Conservation (phyloP, 1,284 basidiomycete genomes). For the Puccinia horiana region DNA sequence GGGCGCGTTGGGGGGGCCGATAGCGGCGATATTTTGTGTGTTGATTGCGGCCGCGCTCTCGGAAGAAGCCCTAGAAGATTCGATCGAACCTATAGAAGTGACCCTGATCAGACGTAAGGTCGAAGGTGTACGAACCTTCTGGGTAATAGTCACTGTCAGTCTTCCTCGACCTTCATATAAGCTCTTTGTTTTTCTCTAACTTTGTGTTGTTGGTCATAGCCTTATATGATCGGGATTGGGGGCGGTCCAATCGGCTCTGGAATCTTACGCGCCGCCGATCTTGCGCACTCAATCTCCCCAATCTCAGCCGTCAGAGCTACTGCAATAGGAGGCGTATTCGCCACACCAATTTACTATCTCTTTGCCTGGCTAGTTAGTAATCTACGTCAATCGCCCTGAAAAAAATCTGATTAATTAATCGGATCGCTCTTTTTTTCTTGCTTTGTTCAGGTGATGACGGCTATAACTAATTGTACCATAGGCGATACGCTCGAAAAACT, state of each 20-base stretch:
- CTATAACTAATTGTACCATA: no score
- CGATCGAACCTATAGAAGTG: conserved; percentile 11
- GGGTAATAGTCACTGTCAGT: conserved; percentile 30
- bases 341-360: conserved; percentile 32
- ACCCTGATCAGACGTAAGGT: not conserved
- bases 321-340: conserved; percentile 34
- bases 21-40: conserved; percentile 26
- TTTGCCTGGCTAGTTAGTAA: conserved; percentile 17
- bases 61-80: not conserved
- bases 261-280: conserved; percentile 13
- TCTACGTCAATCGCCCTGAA: not conserved
- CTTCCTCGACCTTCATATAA: not conserved
- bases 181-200: not conserved
- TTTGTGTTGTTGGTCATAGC: no score
- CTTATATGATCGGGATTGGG: conserved; percentile 31
- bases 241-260: conserved; percentile 26
- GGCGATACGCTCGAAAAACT: no score
- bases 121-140: not conserved
- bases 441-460: no score
- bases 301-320: conserved; percentile 22
- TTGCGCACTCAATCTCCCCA: conserved; percentile 16
- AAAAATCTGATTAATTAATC: no score
- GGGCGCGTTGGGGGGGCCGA: conserved; percentile 31
- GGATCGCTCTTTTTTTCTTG: no score
- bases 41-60: conserved; percentile 6